These are phyloP conservation scores for Sphagnum contortum DNA, from an alignment of 225 moss, liverwort and hornwort species.

Conservation along the genomic window DNA sequence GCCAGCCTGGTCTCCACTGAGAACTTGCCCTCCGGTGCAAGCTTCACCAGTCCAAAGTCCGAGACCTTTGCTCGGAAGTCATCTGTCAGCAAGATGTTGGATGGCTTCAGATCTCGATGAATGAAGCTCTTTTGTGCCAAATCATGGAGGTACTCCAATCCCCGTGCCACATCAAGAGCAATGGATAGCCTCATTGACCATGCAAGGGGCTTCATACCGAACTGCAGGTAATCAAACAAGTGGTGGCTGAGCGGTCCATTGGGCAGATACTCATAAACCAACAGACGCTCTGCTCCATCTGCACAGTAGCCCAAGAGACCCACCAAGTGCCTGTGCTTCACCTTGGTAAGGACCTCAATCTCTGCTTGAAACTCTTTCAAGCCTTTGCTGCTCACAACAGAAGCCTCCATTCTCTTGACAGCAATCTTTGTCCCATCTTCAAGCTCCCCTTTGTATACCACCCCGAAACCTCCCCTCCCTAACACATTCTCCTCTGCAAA, in stretches of 20 bases:
- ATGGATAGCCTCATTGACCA: conserved; percentile 81
- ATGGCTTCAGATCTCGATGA: conserved; percentile 86
- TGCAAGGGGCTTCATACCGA: conserved; percentile 52
- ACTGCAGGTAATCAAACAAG: conserved; percentile 53
- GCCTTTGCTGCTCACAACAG: conserved; percentile 78
- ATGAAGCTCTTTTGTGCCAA: conserved; percentile 92
- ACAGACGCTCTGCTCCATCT: conserved; percentile 66
- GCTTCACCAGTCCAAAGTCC: conserved; percentile 86
- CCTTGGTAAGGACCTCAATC: conserved; percentile 84
- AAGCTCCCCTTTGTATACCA: conserved; percentile 89
- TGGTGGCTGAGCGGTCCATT: conserved; percentile 89
- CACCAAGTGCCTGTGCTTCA: conserved; percentile 82
- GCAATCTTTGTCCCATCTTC: conserved; percentile 84
- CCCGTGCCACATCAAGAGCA: conserved; percentile 83
- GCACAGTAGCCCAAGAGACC: conserved; percentile 86
- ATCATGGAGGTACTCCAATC: conserved; percentile 83
- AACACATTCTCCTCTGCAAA: conserved; percentile 79
- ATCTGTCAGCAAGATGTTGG: conserved; percentile 78
- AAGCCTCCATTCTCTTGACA: conserved; percentile 95
- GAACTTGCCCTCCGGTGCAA: conserved; percentile 88
- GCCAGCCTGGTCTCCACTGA: conserved; percentile 89
- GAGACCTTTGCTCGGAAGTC: conserved; percentile 87
- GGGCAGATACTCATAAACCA: conserved; percentile 96
- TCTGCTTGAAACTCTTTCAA: conserved; percentile 90
- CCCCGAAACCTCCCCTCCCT: conserved; percentile 85